Evolutionary conservation across 2,329 filamentous ascomycete species (phyloP).

Genomic region (Cryphonectria nitschkei): DNA sequence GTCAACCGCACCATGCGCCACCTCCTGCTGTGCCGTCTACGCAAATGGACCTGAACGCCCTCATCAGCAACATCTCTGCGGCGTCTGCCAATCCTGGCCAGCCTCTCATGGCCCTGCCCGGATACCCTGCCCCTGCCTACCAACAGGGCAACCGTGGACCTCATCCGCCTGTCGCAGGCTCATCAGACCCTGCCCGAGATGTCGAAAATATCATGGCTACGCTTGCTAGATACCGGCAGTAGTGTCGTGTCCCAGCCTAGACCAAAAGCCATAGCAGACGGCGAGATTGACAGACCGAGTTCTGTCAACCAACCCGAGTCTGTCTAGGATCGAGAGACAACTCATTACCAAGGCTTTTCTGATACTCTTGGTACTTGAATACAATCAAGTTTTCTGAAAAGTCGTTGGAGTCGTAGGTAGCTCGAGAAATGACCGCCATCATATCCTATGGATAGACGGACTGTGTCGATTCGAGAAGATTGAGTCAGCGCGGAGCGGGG

Average conservation of each 20-base stretch:
- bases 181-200: slow-evolving; percentile 50
- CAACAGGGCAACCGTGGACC: slow-evolving; percentile 35
- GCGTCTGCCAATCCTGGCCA: slow-evolving; percentile 16
- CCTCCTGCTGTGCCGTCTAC: slow-evolving; percentile 33
- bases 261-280: neutral
- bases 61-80: slow-evolving; percentile 46
- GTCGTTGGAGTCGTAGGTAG: neutral
- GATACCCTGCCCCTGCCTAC: slow-evolving; percentile 38
- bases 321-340: neutral
- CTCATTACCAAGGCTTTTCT: neutral
- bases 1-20: slow-evolving; percentile 16
- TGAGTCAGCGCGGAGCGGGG: neutral
- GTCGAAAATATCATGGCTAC: slow-evolving; percentile 78
- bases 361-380: no score
- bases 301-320: neutral
- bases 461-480: neutral
- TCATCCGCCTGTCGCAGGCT: slow-evolving; percentile 32
- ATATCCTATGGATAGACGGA: neutral
- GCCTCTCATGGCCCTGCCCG: slow-evolving; percentile 18
- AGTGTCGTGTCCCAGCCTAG: neutral
- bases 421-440: neutral
- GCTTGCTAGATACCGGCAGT: slow-evolving; percentile 67
- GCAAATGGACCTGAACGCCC: slow-evolving; percentile 51
- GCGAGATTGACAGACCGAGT: neutral
- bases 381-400: neutral